Percentiles rank a stretch among this genome's conserved stretches.
Conservation (phyloP, 495 filamentous ascomycete species). For the Evernia prunastri region DNA sequence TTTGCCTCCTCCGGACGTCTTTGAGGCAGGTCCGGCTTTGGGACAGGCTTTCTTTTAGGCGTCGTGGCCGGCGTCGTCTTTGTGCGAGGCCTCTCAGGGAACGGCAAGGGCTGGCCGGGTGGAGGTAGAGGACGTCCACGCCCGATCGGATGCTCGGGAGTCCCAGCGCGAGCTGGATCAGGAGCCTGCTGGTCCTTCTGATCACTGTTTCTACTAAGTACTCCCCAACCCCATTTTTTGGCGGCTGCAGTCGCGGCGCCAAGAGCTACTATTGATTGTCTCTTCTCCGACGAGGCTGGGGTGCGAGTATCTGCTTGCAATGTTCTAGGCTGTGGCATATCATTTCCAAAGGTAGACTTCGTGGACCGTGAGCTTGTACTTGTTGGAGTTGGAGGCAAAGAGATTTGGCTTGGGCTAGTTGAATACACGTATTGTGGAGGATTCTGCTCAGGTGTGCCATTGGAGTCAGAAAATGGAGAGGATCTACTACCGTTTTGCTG, state of each 20-base stretch:
- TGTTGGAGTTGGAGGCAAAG: slow-evolving; percentile 19
- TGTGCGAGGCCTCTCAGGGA: slow-evolving; percentile 58
- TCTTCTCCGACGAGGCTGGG: slow-evolving; percentile 14
- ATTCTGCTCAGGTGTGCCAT: slow-evolving; percentile 12
- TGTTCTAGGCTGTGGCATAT: slow-evolving; percentile 8
- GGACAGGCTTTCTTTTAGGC: slow-evolving; percentile 57
- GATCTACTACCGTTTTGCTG: slow-evolving; percentile 29
- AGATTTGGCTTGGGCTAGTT: slow-evolving; percentile 20
- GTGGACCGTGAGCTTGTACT: slow-evolving; percentile 14
- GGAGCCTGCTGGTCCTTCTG: slow-evolving; percentile 30
- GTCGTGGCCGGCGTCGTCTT: slow-evolving; percentile 50
- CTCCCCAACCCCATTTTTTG: slow-evolving; percentile 76
- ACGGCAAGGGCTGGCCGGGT: slow-evolving; percentile 60
- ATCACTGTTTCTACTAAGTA: slow-evolving; percentile 55
- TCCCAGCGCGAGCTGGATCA: slow-evolving; percentile 40
- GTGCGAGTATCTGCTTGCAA: slow-evolving; percentile 12
- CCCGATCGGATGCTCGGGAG: slow-evolving; percentile 63
- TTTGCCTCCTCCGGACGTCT: slow-evolving; percentile 24
- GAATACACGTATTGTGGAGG: background rate
- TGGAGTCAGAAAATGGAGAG: slow-evolving; percentile 35
- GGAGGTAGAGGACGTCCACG: slow-evolving; percentile 53
- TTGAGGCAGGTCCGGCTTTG: slow-evolving; percentile 37
- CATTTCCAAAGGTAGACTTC: slow-evolving; percentile 14
- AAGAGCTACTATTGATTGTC: slow-evolving; percentile 46
- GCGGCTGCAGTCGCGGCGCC: slow-evolving; percentile 69